Conservation (phyloP, 139 green algal genomes). For the Microglena sp. region DNA sequence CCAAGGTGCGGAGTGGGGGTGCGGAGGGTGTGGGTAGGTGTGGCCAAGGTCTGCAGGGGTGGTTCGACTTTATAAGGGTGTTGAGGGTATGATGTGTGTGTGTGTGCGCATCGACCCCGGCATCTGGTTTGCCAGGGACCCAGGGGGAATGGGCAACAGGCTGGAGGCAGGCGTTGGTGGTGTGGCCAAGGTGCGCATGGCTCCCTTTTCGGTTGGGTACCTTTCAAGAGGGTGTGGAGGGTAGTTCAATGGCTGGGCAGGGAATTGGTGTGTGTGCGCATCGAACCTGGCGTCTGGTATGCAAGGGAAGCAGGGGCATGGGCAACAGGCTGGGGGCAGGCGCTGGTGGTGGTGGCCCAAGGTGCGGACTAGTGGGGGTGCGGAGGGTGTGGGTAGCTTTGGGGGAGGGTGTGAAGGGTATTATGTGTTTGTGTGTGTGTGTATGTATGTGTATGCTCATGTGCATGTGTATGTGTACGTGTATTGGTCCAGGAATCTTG, state of each 20-base stretch:
- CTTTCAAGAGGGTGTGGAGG: too few relatives aligned
- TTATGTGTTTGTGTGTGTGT: slow-evolving; percentile 8
- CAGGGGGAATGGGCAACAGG: background rate
- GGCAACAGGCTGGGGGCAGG: background rate
- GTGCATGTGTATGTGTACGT: background rate
- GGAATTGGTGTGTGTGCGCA: too few relatives aligned
- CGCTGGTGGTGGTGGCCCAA: background rate
- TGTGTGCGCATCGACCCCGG: background rate
- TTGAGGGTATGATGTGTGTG: too few relatives aligned
- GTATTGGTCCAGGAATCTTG: background rate
- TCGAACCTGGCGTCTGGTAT: slow-evolving; percentile 1
- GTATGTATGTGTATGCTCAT: background rate
- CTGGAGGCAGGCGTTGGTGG: background rate
- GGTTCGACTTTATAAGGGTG: too few relatives aligned
- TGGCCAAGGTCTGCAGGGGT: too few relatives aligned
- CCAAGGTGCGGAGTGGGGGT: background rate
- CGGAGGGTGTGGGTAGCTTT: too few relatives aligned
- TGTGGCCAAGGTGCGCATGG: slow-evolving; percentile 4
- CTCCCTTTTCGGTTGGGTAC: too few relatives aligned
- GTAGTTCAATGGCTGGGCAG: too few relatives aligned
- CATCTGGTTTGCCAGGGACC: slow-evolving; percentile 1
- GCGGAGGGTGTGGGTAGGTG: too few relatives aligned
- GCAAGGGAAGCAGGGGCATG: background rate
- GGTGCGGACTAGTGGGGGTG: too few relatives aligned
- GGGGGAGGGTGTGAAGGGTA: background rate